These are phyloP conservation scores for Dittrichia graveolens DNA, from an alignment of 129 eudicot genomes.

Conservation along the genomic window DNA sequence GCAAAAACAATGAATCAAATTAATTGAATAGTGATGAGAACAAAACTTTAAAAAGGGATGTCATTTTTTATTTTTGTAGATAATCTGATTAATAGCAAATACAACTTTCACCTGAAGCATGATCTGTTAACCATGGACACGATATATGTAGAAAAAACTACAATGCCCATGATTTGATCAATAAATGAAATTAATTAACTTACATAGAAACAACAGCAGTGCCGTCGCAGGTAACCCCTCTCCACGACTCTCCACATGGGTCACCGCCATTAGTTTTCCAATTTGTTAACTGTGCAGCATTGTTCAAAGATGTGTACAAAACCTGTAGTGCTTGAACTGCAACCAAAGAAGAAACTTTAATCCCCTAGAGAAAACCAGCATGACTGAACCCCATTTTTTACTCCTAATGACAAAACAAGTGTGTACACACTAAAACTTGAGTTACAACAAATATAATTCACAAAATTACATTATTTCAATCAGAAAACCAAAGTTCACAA, in stretches of 20 bases:
- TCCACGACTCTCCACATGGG: slow-evolving; percentile 98
- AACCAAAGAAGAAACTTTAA: slow-evolving; percentile 29
- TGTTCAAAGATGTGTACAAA: slow-evolving; percentile 72
- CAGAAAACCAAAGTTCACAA: not conserved
- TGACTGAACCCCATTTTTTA: slow-evolving; percentile 9
- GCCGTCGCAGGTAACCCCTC: slow-evolving; percentile 78
- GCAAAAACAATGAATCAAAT: slow-evolving; percentile 32
- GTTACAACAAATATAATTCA: not conserved
- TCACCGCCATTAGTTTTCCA: slow-evolving; percentile 85
- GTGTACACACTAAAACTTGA: not conserved
- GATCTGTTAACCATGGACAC: not conserved
- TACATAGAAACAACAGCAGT: slow-evolving; percentile 86
- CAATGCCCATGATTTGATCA: slow-evolving; percentile 9
- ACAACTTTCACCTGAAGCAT: not conserved
- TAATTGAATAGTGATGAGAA: not conserved
- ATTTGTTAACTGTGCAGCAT: slow-evolving; percentile 68
- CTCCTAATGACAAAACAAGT: not conserved
- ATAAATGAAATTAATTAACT: slow-evolving; percentile 32
- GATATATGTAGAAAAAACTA: slow-evolving; percentile 13
- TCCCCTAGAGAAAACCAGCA: slow-evolving; percentile 20
- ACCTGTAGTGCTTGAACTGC: slow-evolving; percentile 84
- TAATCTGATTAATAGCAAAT: not conserved
- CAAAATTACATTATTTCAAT: not conserved
- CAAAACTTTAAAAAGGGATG: not conserved
- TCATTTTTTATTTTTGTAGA: not conserved